phyloP scores from a whole-genome alignment of 2,329 filamentous ascomycete species.

The Beauveria rudraprayagi region DNA sequence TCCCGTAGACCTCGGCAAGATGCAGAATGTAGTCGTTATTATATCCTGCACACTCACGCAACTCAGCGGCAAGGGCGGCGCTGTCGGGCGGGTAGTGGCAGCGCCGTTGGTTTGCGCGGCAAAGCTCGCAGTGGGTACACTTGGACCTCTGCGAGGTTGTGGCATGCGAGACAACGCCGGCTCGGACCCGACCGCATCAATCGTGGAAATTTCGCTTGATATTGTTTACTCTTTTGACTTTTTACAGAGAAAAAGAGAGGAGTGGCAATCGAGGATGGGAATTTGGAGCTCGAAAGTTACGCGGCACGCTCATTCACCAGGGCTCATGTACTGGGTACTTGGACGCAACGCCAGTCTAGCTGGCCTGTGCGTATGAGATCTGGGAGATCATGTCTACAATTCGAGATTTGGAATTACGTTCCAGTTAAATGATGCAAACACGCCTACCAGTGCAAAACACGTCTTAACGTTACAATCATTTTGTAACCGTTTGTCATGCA shows the following conservation, averaged over 20 bases:
- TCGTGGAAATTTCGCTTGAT: not conserved
- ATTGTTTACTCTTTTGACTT: not conserved
- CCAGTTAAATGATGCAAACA: no score
- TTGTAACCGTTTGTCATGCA: not conserved
- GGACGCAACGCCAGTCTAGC: not conserved
- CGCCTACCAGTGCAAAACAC: no score
- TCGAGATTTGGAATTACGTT: not conserved
- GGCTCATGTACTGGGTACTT: not conserved
- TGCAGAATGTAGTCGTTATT: no score
- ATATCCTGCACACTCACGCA: no score
- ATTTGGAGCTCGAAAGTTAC: not conserved
- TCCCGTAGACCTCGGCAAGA: no score
- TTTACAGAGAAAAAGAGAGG: no score
- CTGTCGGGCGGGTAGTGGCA: not conserved
- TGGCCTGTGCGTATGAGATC: not conserved
- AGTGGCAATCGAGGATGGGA: not conserved
- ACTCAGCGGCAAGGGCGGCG: no score
- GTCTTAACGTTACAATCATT: not conserved
- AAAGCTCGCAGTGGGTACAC: not conserved
- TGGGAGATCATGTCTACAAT: not conserved
- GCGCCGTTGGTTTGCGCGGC: not conserved
- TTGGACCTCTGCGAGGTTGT: not conserved
- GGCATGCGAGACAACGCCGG: not conserved
- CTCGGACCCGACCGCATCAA: not conserved
- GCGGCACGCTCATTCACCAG: not conserved